Evolutionary conservation across 2,329 filamentous ascomycete genomes (phyloP), one percentile per base, ranked within the genome.

Genomic region (Byssothecium circinans): DNA sequence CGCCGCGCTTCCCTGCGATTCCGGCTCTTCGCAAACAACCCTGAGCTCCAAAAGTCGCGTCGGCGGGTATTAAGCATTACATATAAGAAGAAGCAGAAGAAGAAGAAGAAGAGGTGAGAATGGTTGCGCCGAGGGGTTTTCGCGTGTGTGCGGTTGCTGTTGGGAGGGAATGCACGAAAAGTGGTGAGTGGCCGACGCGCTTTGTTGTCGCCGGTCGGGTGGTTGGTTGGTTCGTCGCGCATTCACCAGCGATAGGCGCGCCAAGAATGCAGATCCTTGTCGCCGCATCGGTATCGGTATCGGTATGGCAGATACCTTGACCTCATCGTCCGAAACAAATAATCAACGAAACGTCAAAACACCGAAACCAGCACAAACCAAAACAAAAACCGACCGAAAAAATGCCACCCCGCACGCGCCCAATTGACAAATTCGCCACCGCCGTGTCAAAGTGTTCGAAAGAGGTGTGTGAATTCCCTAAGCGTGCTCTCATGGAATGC

Each of bases 371-470:
- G 1, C 7, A 27, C n/a, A n/a, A 38, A 7, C 40, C 32, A 41
- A 33, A 34, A n/a, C n/a, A n/a, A n/a, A n/a, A n/a, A n/a, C n/a
- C n/a, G n/a, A n/a, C n/a, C 27, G 22, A 2, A 37, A 57, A 36
- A 11, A 69, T 69, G 66, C 61, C 66, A 5, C 59, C 49, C 32
- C 59, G 78, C 53, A 81, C 77, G 48, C 76, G 84, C 52, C 86
- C 86, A 18, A 82, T 89, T 53, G 83, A 88, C 63, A 87, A 84
- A 56, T 80, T 89, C 61, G 85, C 85, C 14, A 76, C 81, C 52
- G 84, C 85, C 1, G 79, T 80, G 14, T 81, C 79, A 14, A 84
- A 85, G 69, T 89, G 86, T 70, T 81, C 83, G 7, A 72, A 75
- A 41, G 84, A 89, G 76, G 85, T 87, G 69, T 32, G 70, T n/a